Evolutionary conservation across 2,329 filamentous ascomycete species (phyloP).

Genomic region (Blastomyces percursus): DNA sequence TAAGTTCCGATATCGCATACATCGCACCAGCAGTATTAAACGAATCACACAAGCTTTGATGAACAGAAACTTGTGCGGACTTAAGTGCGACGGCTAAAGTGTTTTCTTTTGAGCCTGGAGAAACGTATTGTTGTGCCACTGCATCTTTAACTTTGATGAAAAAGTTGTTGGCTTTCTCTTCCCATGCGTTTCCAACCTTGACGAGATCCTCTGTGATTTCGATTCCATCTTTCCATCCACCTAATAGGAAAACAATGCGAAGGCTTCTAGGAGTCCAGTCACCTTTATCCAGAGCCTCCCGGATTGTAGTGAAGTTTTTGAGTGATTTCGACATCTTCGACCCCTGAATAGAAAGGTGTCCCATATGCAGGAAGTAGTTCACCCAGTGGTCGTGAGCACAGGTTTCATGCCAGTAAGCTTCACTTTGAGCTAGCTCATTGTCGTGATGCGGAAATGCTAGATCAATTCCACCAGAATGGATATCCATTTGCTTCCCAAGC

Average conservation of each 20-base stretch:
- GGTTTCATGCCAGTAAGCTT: conserved; percentile 60
- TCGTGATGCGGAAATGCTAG: conserved; percentile 86
- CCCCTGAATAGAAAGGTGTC: conserved; percentile 76
- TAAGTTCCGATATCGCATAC: conserved; percentile 63
- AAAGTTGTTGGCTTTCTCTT: conserved; percentile 64
- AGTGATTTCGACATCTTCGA: conserved; percentile 94
- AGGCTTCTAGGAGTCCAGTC: conserved; percentile 69
- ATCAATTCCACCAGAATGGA: conserved; percentile 88
- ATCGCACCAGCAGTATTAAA: conserved; percentile 79
- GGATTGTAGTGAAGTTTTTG: conserved; percentile 92
- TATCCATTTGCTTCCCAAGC: conserved; percentile 76
- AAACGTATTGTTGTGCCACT: conserved; percentile 18
- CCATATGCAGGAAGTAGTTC: conserved; percentile 94
- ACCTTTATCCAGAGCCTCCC: conserved; percentile 59
- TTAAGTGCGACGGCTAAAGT: conserved; percentile 42
- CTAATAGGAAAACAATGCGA: conserved; percentile 76
- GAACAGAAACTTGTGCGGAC: conserved; percentile 45
- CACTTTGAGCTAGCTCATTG: conserved; percentile 82
- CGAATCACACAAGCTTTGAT: conserved; percentile 63
- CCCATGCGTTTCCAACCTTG: conserved; percentile 64
- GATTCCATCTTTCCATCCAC: conserved; percentile 80
- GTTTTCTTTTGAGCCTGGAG: conserved; percentile 24
- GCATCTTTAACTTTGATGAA: conserved; percentile 49
- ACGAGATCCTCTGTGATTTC: conserved; percentile 81
- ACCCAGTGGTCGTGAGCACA: conserved; percentile 60